Evolutionary conservation across 305 asterid genomes (phyloP), one percentile per base, ranked within the genome.

Genomic region (Ilex paraguariensis): DNA sequence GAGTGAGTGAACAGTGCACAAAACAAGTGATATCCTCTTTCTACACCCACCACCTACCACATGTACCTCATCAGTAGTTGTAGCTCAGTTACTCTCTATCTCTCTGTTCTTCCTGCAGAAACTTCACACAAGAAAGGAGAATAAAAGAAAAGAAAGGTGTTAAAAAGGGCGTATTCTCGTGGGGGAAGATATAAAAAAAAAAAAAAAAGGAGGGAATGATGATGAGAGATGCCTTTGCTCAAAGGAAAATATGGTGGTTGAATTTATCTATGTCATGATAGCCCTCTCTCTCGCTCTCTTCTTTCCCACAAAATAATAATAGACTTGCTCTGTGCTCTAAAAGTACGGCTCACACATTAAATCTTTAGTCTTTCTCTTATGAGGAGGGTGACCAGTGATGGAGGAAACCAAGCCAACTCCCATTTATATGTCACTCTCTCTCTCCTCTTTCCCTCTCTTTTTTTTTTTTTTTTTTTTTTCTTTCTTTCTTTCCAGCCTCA

Each of bases 81-180:
- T 48, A 65, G 61, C 56, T 59, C 78, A 77, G 71, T 75, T 70
- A 69, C 9, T 36, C 72, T 78, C 75, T 60, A 62, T 48, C 57
- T 69, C 78, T 70, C 76, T 70, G 74, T 74, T 58, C 70, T 62
- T 70, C 76, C 84, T 82, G 88, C 84, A 81, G 44, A 77, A 72
- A 72, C 64, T 71, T 72, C 77, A 70, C 53, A 66, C 76, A 67
- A 60, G 21, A 62, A 48, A 70, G 54, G 56, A 44, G 46, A 50
- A 61, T 54, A 31, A 53, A 55, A 31, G 33, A 36, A 36, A 36
- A 36, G 7, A 36, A 36, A 36, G 42, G 55, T 54, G 31, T 7
- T 13, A 46, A 51, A 17, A 57, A 65, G 65, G 45, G 61, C 48
- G 10, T 42, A 42, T 62, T 36, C 73, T 68, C 72, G 76, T 61